Evolutionary conservation across 148 eudicot species (phyloP).

Genomic region (Persicaria maculosa): DNA sequence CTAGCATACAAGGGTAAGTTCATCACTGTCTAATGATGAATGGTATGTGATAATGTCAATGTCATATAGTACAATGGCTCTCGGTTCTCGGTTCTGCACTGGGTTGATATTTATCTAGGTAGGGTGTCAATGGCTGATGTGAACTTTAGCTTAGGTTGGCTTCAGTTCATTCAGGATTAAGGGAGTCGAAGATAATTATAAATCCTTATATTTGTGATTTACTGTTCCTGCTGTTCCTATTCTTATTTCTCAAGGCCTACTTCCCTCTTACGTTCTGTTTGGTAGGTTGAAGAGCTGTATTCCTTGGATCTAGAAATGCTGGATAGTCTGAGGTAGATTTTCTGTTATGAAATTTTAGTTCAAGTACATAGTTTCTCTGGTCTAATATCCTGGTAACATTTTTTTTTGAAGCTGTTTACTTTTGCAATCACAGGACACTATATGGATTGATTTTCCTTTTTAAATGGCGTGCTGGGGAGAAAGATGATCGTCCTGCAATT

Average conservation of each 20-base stretch:
- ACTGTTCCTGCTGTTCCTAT: not conserved
- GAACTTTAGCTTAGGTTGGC: not conserved
- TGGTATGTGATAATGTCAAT: not conserved
- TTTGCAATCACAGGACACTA: conserved; percentile 56
- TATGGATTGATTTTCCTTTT: conserved; percentile 92
- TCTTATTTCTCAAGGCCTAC: too few species aligned
- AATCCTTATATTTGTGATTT: not conserved
- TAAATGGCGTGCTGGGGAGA: conserved; percentile 95
- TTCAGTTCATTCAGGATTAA: conserved; percentile 4
- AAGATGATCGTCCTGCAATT: conserved; percentile 71
- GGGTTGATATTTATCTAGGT: too few species aligned
- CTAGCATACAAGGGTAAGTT: too few species aligned
- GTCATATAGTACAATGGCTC: too few species aligned
- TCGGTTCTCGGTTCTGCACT: too few species aligned
- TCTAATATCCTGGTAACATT: not conserved
- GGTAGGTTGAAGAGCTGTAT: conserved; percentile 96
- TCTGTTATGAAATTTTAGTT: not conserved
- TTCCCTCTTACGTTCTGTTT: conserved; percentile 3
- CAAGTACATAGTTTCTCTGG: not conserved
- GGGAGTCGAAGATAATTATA: too few species aligned
- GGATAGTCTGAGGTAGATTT: conserved; percentile 52
- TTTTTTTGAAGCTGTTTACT: not conserved
- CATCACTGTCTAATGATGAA: too few species aligned
- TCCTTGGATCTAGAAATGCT: conserved; percentile 92
- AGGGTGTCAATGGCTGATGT: too few species aligned